A percentile compares a stretch with the other conserved stretches of the same genome.
These are phyloP conservation scores for Magnusiomyces suaveolens DNA, from an alignment of 1,139 yeast species.

Conservation along the genomic window DNA sequence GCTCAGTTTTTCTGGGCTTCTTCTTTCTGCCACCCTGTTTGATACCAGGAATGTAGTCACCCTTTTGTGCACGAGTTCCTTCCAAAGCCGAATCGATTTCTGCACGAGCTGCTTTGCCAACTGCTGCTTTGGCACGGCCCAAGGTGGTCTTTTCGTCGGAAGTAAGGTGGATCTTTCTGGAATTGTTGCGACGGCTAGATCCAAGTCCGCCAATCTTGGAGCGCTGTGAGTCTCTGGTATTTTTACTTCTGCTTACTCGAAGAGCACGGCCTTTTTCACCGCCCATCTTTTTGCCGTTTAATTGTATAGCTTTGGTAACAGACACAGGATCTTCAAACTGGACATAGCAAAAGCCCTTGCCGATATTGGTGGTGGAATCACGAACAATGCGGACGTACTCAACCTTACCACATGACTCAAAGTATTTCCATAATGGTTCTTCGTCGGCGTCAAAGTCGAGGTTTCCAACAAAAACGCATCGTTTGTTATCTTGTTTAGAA, in stretches of 20 bases:
- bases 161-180: slow-evolving; percentile 14
- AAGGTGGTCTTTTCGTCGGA: slow-evolving; percentile 55
- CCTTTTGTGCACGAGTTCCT: slow-evolving; percentile 75
- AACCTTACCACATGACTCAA: slow-evolving; percentile 56
- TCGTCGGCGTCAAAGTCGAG: slow-evolving; percentile 88
- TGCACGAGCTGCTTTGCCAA: slow-evolving; percentile 74
- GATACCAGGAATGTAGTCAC: slow-evolving; percentile 38
- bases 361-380: slow-evolving; percentile 86
- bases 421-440: slow-evolving; percentile 80
- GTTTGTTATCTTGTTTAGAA: slow-evolving; percentile 68
- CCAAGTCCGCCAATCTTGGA: too few species aligned
- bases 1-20: slow-evolving; percentile 57
- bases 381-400: slow-evolving; percentile 86
- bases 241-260: slow-evolving; percentile 71
- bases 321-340: slow-evolving; percentile 77
- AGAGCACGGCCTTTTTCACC: slow-evolving; percentile 49
- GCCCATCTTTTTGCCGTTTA: slow-evolving; percentile 60
- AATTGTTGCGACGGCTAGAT: slow-evolving; percentile 8
- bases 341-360: slow-evolving; percentile 95
- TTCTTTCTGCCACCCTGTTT: slow-evolving; percentile 25
- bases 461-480: slow-evolving; percentile 88
- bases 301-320: slow-evolving; percentile 72
- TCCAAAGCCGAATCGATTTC: slow-evolving; percentile 55
- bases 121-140: slow-evolving; percentile 65
- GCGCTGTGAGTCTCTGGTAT: slow-evolving; percentile 33